Percentiles rank a stretch among this genome's conserved stretches.
These are phyloP conservation scores for Vitis hybrid DNA, from an alignment of 177 flowering plant genomes.

Conservation along the genomic window DNA sequence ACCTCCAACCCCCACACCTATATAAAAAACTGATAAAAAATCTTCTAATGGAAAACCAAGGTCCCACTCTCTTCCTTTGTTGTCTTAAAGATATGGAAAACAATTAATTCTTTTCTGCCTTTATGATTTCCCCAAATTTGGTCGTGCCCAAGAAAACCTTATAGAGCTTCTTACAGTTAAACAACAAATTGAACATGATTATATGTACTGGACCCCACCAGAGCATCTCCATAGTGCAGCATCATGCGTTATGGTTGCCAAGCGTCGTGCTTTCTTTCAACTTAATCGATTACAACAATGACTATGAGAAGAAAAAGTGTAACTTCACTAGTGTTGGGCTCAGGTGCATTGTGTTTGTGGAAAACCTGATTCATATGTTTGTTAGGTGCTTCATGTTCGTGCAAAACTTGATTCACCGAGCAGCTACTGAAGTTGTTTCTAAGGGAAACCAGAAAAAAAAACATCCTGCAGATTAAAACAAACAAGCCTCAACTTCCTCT, in stretches of 20 bases:
- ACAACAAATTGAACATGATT: too few species aligned
- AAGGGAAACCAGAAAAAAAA: too few species aligned
- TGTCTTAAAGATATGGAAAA: not conserved
- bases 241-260: not conserved
- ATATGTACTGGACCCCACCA: not conserved
- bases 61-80: not conserved
- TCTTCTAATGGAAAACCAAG: slow-evolving; percentile 12
- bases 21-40: not conserved
- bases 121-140: not conserved
- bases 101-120: not conserved
- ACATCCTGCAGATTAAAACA: too few species aligned
- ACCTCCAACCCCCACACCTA: too few species aligned
- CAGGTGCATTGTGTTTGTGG: not conserved
- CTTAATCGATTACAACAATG: not conserved
- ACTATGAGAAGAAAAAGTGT: slow-evolving; percentile 2
- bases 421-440: too few species aligned
- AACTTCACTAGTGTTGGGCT: not conserved
- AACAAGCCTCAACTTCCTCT: too few species aligned
- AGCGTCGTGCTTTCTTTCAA: not conserved
- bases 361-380: too few species aligned
- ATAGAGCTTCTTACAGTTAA: too few species aligned
- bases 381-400: too few species aligned
- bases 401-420: too few species aligned
- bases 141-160: too few species aligned
- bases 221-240: slow-evolving; percentile 1